Evolutionary conservation across 371 early-diverging fungal species (phyloP), one percentile per base, ranked within the genome.

Genomic region (Chytridiales sp.): DNA sequence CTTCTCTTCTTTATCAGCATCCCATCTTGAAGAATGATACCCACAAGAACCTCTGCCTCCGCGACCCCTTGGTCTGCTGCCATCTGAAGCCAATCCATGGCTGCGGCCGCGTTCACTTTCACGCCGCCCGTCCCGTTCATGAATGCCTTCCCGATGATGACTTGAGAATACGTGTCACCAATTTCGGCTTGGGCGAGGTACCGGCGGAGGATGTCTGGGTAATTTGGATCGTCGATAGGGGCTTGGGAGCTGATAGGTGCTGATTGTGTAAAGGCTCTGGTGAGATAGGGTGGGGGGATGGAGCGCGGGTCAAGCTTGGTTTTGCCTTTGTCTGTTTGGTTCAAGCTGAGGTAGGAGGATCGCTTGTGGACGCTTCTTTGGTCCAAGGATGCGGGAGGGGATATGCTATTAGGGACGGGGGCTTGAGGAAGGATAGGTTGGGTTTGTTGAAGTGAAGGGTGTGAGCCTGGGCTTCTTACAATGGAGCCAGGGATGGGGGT

Each of bases 111-210:
- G 35, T 61, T 26, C n/a, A 21, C 17, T 6, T 61, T 53, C 24
- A 61, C 40, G n/a, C 61, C 61, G 30, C 52, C 61, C 35, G 52
- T 13, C 17, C 53, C 61, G 17, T 61, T 50, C 3, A 52, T 4
- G 35, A 27, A 61, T 5, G 61, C 51, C 42, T 53, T 61, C 11
- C 61, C 61, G 27, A 61, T 50, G 8, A 4, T n/a, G 15, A 46
- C 19, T 53, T 49, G 48, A 21, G 61, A 51, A 42, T 61, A 48
- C 5, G 52, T 13, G 41, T 61, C 61, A 11, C 61, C 61, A 34
- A 52, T 61, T 24, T 61, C 52, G 11, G 61, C 61, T 5, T 41
- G 50, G 24, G 43, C 42, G 15, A 61, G 15, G 44, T 52, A 40
- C 44, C 38, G 43, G 17, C 19, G 42, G 11, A 61, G 32, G 26